Evolutionary conservation across 805 yeast species (phyloP).

Genomic region (Hanseniaspora lachancei): DNA sequence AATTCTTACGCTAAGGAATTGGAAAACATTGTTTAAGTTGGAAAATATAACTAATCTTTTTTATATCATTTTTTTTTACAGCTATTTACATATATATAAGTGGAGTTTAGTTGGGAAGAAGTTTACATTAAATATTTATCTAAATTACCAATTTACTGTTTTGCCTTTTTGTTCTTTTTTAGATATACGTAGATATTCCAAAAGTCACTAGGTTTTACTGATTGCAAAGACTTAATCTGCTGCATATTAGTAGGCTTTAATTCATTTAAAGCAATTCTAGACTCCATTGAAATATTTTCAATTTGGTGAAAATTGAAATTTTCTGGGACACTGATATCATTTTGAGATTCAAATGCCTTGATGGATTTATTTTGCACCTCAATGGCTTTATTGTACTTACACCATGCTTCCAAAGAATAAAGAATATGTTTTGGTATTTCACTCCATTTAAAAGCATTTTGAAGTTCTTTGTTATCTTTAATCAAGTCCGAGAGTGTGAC

Average conservation of each 20-base stretch:
- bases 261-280: slow-evolving; percentile 49
- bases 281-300: slow-evolving; percentile 64
- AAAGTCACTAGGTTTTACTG: slow-evolving; percentile 55
- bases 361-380: slow-evolving; percentile 58
- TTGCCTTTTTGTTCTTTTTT: slow-evolving; percentile 27
- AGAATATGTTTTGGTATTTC: slow-evolving; percentile 35
- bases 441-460: slow-evolving; percentile 17
- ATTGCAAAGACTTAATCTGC: slow-evolving; percentile 88
- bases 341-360: slow-evolving; percentile 73
- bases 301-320: slow-evolving; percentile 48
- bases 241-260: slow-evolving; percentile 84
- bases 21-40: slow-evolving; percentile 4
- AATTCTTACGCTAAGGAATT: not conserved
- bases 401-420: slow-evolving; percentile 60
- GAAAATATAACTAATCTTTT: not conserved
- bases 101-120: no score
- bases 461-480: slow-evolving; percentile 29
- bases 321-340: slow-evolving; percentile 54
- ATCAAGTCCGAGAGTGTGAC: slow-evolving; percentile 23
- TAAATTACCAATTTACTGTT: not conserved
- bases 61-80: not conserved
- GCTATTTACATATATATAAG: not conserved
- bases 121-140: no score
- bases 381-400: slow-evolving; percentile 70
- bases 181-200: slow-evolving; percentile 51